These are phyloP conservation scores for Racocetra persica DNA, from an alignment of 371 early-diverging fungal genomes.

Conservation along the genomic window DNA sequence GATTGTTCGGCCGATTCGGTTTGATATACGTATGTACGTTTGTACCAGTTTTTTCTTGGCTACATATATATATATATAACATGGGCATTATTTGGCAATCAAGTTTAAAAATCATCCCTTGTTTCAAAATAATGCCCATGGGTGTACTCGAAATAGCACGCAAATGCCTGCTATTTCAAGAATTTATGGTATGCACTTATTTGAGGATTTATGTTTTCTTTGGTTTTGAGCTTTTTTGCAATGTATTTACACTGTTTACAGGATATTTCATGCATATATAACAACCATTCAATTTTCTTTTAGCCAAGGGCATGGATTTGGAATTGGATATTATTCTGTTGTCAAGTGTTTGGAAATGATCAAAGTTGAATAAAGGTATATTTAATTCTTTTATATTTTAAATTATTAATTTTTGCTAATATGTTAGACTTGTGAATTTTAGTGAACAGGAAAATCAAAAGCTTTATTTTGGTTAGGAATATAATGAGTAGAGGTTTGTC, in stretches of 20 bases:
- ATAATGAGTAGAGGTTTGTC: conserved; percentile 54
- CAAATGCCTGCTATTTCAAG: no score
- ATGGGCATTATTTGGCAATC: no score
- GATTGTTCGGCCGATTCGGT: no score
- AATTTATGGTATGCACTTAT: not conserved
- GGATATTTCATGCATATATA: conserved; percentile 53
- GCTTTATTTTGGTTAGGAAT: conserved; percentile 63
- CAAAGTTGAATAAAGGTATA: conserved; percentile 50
- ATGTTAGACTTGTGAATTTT: not conserved
- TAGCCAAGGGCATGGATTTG: conserved; percentile 67
- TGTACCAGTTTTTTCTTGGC: no score
- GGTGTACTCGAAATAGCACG: no score
- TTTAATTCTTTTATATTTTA: not conserved
- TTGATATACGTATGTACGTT: no score
- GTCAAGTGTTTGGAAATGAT: conserved; percentile 50
- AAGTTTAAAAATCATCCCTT: no score
- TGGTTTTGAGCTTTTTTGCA: not conserved
- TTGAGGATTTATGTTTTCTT: not conserved
- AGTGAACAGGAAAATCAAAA: conserved; percentile 53
- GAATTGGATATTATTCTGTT: conserved; percentile 64
- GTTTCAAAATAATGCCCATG: no score
- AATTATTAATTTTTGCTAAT: not conserved
- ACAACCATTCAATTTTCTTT: conserved; percentile 77
- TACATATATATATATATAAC: no score
- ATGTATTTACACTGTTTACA: not conserved